Evolutionary conservation across 192 early-diverging fungal genomes (phyloP).

Genomic region (Bifiguratus adelaidae): DNA sequence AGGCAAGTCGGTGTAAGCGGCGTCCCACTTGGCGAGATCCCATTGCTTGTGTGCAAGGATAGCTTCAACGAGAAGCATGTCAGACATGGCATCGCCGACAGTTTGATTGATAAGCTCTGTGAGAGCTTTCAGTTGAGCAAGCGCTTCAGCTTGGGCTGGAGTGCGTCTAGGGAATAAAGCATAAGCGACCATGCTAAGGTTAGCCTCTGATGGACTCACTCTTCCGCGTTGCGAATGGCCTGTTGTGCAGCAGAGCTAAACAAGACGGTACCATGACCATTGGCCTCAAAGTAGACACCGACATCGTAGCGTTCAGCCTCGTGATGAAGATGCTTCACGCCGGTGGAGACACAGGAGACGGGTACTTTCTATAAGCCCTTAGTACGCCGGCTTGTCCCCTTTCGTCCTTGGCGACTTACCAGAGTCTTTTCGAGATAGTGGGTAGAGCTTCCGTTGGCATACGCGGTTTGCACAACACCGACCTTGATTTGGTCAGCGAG

Average conservation of each 20-base stretch:
- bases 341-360: conserved; percentile 91
- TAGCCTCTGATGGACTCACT: conserved; percentile 22
- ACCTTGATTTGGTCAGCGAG: conserved; percentile 71
- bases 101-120: conserved; percentile 97
- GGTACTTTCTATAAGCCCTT: conserved; percentile 60
- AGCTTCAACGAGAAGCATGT: conserved; percentile 91
- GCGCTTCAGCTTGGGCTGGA: conserved; percentile 64
- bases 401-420: conserved; percentile 36
- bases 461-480: conserved; percentile 98
- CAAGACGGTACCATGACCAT: conserved; percentile 97
- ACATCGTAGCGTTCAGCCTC: conserved; percentile 95
- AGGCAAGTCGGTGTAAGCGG: conserved; percentile 89
- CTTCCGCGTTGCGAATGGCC: conserved; percentile 57
- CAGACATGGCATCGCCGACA: conserved; percentile 96
- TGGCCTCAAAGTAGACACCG: conserved; percentile 99
- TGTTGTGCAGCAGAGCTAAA: conserved; percentile 76
- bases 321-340: conserved; percentile 99
- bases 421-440: conserved; percentile 82
- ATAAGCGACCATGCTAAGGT: neutral
- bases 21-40: conserved; percentile 82
- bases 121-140: conserved; percentile 70
- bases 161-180: conserved; percentile 32
- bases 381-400: neutral
- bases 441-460: conserved; percentile 97
- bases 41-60: conserved; percentile 77